Base-by-base conservation (phyloP, 192 early-diverging fungal species). In the Gryganskiella cystojenkinii region DNA sequence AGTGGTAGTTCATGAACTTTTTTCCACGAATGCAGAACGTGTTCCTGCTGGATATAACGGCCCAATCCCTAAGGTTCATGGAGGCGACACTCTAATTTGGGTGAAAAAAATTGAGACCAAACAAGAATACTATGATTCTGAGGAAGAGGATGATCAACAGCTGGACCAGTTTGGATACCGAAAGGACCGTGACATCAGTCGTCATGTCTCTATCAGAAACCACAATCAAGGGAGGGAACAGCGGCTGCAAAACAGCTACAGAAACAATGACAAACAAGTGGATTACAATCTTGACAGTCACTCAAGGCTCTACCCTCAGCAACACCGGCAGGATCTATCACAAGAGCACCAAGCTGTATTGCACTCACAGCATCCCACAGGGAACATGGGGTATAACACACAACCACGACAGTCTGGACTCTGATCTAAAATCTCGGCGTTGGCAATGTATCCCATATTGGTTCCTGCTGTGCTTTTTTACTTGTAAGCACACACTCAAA, bases 161-260 rank as follows among this genome's bases (percentile, higher is more conserved):
- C 25, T 74, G 34, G 63, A 66, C 50, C 63, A 74, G 43, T 55
- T 61, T 53, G 71, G 63, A 20, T n/a, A 74, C 57, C 56, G 63
- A 20, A 65, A 61, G 57, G 63, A 66, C 25, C 55, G 63, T 11
- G 71, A 74, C 55, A 63, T 72, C 20, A 72, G 70, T 56, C 70
- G 31, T 0, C 62, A 70, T 31, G 24, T 55, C 27, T 22, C 46
- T 14, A 37, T 33, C 13, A 5, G 37, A 13, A 3, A 0, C 15
- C 24, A 64, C 13, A n/a, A 43, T 13, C 14, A 40, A 17, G 7
- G n/a, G 7, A 35, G 2, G 19, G 17, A n/a, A 3, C 1, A 19
- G 33, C 3, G 30, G 46, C 9, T 11, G 22, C 28, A 19, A 15
- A 8, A 33, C 31, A 24, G 10, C 13, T 13, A 22, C 15, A 2